Base-by-base conservation (phyloP, 352 stramenopile genomes). In the Phytophthora melonis region DNA sequence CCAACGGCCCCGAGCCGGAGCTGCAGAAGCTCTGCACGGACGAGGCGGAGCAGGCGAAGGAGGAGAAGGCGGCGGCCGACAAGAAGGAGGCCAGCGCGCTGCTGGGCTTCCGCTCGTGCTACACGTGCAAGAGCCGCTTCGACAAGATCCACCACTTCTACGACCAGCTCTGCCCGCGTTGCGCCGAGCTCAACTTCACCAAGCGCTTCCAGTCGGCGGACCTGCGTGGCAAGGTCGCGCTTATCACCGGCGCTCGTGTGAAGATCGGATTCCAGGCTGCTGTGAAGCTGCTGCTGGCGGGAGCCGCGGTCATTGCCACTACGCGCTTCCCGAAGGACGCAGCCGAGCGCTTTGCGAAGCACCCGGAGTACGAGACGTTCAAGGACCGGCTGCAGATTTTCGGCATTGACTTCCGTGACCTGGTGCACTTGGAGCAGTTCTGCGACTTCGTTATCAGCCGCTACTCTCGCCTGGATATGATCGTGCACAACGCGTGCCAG, bases 401-500 rank as follows among this genome's bases (percentile, higher is more conserved):
- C 75, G 97, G 97, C 59, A 94, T 99, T 58, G 97, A 99, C 77
- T 97, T 99, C 67, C 89, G 97, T 67, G 96, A 99, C 79, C 82
- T 99, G 11, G 93, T 98, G 14, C 95, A 98, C 59, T 71, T 99
- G 21, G 97, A 99, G 81, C 90, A 97, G 58, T 99, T 99, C 74
- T 92, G 96, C 21, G 90, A 95, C 71, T 94, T 93, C 68, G 88
- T 96, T 32, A 75, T 94, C 9, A 82, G 78, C 36, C 87, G 82
- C 70, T 93, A 96, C 71, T 82, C 87, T 56, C 95, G 95, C n/a
- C 87, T 99, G 39, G 96, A 99, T 81, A 92, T 99, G 45, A 89
- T 99, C 52, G 97, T 99, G 60, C 98, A 99, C 82, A 99, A 99
- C 78, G 97, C 97, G 9, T 99, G 97, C 83, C 97, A 99, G 84